phyloP scores from a whole-genome alignment of 768 basidiomycete genomes.

The Scleroderma bovista region DNA sequence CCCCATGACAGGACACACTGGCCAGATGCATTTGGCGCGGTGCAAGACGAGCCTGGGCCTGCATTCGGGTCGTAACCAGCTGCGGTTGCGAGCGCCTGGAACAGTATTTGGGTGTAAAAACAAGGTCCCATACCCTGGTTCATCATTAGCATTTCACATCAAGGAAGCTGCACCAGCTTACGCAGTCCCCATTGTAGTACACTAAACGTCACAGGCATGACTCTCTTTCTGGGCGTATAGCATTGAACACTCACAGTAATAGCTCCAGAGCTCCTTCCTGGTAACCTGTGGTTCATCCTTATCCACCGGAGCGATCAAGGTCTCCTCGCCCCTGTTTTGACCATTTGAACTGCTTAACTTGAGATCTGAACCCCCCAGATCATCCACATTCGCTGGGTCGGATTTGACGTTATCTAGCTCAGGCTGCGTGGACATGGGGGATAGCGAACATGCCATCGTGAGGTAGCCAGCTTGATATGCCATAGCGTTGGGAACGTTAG shows the following conservation, averaged over 20 bases:
- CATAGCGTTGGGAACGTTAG: too few relatives aligned
- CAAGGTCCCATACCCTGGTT: slow-evolving; percentile 61
- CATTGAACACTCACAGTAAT: slow-evolving; percentile 67
- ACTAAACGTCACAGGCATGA: slow-evolving; percentile 43
- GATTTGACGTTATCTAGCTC: too few relatives aligned
- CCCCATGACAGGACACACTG: slow-evolving; percentile 78
- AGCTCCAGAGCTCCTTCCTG: slow-evolving; percentile 71
- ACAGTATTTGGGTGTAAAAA: slow-evolving; percentile 66
- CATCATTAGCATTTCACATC: not conserved
- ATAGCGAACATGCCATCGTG: too few relatives aligned
- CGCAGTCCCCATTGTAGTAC: slow-evolving; percentile 80
- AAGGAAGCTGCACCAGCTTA: slow-evolving; percentile 21
- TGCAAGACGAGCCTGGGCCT: slow-evolving; percentile 69
- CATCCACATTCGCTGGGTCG: not conserved
- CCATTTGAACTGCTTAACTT: not conserved
- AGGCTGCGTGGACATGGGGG: too few relatives aligned
- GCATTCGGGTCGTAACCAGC: slow-evolving; percentile 71
- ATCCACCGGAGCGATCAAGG: slow-evolving; percentile 36
- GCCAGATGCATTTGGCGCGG: slow-evolving; percentile 50
- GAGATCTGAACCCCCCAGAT: not conserved
- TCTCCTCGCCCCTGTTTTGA: slow-evolving; percentile 6
- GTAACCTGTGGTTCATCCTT: slow-evolving; percentile 66
- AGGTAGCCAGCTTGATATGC: too few relatives aligned
- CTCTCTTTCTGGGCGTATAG: too few relatives aligned
- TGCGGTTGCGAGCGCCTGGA: slow-evolving; percentile 63